Conservation (phyloP, 1,284 basidiomycete genomes). For the Ustilago esculenta region DNA sequence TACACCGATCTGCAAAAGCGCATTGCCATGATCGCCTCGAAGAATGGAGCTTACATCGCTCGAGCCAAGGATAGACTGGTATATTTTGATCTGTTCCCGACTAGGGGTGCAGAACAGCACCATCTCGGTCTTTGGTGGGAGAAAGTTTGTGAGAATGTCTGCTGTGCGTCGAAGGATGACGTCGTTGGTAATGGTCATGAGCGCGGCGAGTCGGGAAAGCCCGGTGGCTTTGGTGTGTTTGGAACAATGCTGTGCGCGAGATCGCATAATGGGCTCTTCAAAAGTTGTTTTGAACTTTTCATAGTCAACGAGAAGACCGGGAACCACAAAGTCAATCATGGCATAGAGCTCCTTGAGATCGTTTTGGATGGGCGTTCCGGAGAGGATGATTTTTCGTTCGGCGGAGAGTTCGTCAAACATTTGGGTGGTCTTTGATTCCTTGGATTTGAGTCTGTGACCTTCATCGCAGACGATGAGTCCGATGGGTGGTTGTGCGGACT, state of each 20-base stretch:
- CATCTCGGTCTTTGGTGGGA: slow-evolving; percentile 85
- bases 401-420: slow-evolving; percentile 86
- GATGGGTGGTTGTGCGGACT: slow-evolving; percentile 75
- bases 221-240: slow-evolving; percentile 79
- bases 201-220: slow-evolving; percentile 69
- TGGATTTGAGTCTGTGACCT: slow-evolving; percentile 93
- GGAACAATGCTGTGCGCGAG: slow-evolving; percentile 80
- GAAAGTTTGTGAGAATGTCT: slow-evolving; percentile 79
- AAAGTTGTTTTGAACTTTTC: slow-evolving; percentile 72
- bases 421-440: slow-evolving; percentile 86
- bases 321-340: slow-evolving; percentile 96
- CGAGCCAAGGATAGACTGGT: slow-evolving; percentile 73
- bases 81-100: slow-evolving; percentile 80
- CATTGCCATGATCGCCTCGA: slow-evolving; percentile 45
- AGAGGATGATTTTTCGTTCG: slow-evolving; percentile 79
- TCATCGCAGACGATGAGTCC: slow-evolving; percentile 96
- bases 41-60: slow-evolving; percentile 49
- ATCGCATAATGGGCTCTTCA: slow-evolving; percentile 87
- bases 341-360: slow-evolving; percentile 94
- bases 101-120: slow-evolving; percentile 36
- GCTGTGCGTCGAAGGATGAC: slow-evolving; percentile 85
- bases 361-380: slow-evolving; percentile 96
- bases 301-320: slow-evolving; percentile 76
- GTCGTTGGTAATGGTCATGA: slow-evolving; percentile 80
- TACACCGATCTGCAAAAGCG: slow-evolving; percentile 61